Percentiles rank a stretch among this genome's conserved stretches.
Conservation (phyloP, 345 rosid genomes). For the Pistacia integerrima region DNA sequence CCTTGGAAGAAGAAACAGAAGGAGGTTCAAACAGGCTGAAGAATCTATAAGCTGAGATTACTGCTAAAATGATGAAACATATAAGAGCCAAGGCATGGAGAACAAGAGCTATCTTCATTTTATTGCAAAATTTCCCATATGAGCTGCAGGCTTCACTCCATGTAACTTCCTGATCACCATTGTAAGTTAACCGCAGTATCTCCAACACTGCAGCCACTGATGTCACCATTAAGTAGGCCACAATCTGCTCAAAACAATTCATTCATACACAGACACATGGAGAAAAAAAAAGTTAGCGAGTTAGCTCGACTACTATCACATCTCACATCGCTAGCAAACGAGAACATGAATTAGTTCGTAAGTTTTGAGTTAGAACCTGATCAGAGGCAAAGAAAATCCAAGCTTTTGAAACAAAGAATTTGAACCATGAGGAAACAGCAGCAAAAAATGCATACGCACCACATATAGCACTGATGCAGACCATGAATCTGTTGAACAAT, state of each 20-base stretch:
- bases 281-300: neutral
- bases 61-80: constrained; percentile 62
- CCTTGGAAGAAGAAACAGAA: constrained; percentile 33
- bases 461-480: constrained; percentile 59
- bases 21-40: constrained; percentile 75
- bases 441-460: constrained; percentile 73
- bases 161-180: constrained; percentile 64
- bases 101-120: constrained; percentile 54
- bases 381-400: constrained; percentile 89
- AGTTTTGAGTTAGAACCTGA: constrained; percentile 50
- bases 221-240: constrained; percentile 77
- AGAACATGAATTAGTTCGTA: too few relatives aligned
- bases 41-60: constrained; percentile 76
- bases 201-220: constrained; percentile 75
- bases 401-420: constrained; percentile 53
- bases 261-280: neutral
- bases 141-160: constrained; percentile 86
- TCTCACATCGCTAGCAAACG: too few relatives aligned
- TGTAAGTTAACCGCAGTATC: constrained; percentile 59
- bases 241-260: constrained; percentile 40
- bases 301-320: too few relatives aligned
- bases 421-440: constrained; percentile 55
- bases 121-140: constrained; percentile 62
- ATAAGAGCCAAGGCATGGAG: constrained; percentile 61
- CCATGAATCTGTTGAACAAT: constrained; percentile 61